phyloP scores from a whole-genome alignment of 768 basidiomycete genomes.

The Lactifluus piperatus region DNA sequence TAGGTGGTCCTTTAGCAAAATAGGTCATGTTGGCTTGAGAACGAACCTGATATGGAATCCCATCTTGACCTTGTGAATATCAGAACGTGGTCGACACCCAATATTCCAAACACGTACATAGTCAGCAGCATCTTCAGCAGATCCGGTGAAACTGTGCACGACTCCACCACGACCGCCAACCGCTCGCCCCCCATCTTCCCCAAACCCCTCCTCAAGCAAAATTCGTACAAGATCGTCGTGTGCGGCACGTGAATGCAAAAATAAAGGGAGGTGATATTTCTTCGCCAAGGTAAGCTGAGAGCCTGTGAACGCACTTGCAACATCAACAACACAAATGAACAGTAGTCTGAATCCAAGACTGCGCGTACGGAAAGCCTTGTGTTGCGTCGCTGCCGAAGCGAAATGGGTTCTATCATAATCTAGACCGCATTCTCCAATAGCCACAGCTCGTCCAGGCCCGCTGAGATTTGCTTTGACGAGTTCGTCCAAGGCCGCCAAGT shows the following conservation, averaged over 20 bases:
- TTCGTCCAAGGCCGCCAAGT: conserved; percentile 48
- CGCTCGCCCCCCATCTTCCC: conserved; percentile 41
- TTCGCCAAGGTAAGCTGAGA: conserved; percentile 58
- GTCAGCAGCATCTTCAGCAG: conserved; percentile 49
- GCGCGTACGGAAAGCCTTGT: conserved; percentile 50
- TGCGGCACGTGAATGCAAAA: conserved; percentile 74
- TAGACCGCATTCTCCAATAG: conserved; percentile 74
- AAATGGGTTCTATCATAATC: conserved; percentile 74
- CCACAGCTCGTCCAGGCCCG: conserved; percentile 52
- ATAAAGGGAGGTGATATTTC: conserved; percentile 65
- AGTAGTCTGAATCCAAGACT: not conserved
- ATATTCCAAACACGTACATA: conserved; percentile 36
- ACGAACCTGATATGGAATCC: conserved; percentile 57
- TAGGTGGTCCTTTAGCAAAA: not conserved
- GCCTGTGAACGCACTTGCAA: conserved; percentile 27
- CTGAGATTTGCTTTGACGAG: conserved; percentile 42
- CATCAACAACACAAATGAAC: not conserved
- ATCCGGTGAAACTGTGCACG: conserved; percentile 78
- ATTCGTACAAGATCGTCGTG: conserved; percentile 61
- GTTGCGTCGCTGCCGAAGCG: conserved; percentile 50
- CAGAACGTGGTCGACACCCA: not conserved
- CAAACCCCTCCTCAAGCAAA: conserved; percentile 57
- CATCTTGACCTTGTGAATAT: conserved; percentile 46
- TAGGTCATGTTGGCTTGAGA: not conserved
- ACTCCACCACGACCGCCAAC: conserved; percentile 64